A percentile compares a stretch with the other conserved stretches of the same genome.
phyloP scores from a whole-genome alignment of 2,329 filamentous ascomycete genomes.

The Verticillium longisporum region DNA sequence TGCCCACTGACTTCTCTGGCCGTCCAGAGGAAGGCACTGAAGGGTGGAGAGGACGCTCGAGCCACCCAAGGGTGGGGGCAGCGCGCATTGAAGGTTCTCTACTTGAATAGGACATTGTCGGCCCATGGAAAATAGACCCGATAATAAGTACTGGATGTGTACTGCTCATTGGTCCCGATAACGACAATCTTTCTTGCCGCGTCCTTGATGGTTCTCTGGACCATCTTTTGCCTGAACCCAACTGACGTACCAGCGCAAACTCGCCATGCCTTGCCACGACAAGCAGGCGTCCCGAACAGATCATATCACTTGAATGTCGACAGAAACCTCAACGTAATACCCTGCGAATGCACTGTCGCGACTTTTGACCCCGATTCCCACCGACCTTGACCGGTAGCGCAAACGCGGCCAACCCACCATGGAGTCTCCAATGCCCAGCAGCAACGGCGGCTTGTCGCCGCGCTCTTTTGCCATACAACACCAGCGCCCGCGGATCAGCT shows the following conservation, averaged over 20 bases:
- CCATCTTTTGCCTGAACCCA: background rate
- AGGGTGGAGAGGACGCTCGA: background rate
- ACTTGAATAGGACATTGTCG: background rate
- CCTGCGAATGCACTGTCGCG: background rate
- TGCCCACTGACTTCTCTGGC: background rate
- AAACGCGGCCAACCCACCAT: background rate
- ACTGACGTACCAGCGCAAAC: background rate
- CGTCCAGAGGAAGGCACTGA: background rate
- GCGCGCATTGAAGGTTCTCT: background rate
- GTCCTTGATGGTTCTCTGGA: background rate
- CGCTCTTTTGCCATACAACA: conserved; percentile 50
- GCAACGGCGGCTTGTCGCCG: conserved; percentile 38
- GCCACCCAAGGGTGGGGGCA: background rate
- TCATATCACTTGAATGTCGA: background rate
- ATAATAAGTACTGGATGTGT: background rate
- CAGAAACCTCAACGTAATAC: background rate
- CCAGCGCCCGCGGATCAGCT: conserved; percentile 52
- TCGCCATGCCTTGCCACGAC: background rate
- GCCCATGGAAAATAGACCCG: background rate
- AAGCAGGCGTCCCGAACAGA: background rate
- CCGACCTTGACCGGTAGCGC: background rate
- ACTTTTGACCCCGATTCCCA: background rate
- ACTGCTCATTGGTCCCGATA: background rate
- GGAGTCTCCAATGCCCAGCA: background rate
- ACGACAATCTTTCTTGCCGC: background rate